Percentiles rank a stretch among this genome's conserved stretches.
phyloP scores from a whole-genome alignment of 371 early-diverging fungal genomes.

The Lichtheimia ramosa region DNA sequence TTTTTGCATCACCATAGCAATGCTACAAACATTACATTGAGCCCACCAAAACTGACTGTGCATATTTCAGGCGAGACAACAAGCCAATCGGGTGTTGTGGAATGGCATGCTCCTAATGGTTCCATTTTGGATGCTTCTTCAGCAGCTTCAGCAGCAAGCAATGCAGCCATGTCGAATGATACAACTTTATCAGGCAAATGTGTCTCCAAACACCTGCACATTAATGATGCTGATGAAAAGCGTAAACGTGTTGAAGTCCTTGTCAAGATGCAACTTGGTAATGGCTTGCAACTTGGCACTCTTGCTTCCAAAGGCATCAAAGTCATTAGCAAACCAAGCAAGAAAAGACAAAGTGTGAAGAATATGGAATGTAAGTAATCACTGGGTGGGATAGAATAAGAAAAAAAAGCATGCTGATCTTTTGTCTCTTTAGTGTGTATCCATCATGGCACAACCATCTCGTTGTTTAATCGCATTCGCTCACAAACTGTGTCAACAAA shows the following conservation, averaged over 20 bases:
- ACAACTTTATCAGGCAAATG: conserved; percentile 61
- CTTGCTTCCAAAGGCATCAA: conserved; percentile 77
- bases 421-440: conserved; percentile 61
- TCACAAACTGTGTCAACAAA: conserved; percentile 88
- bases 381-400: conserved; percentile 1
- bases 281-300: conserved; percentile 61
- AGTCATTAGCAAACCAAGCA: conserved; percentile 84
- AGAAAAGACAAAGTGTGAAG: conserved; percentile 81
- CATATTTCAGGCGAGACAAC: conserved; percentile 32
- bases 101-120: conserved; percentile 27
- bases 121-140: conserved; percentile 14
- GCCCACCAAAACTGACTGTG: conserved; percentile 26
- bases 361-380: conserved; percentile 70
- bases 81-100: conserved; percentile 24
- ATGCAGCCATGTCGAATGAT: conserved; percentile 20
- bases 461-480: conserved; percentile 81
- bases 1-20: no score
- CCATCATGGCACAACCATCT: conserved; percentile 79
- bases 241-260: conserved; percentile 73
- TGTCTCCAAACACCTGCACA: conserved; percentile 80
- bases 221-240: conserved; percentile 83
- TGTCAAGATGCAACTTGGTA: conserved; percentile 66
- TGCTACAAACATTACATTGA: neutral
- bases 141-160: conserved; percentile 7
- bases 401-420: neutral